phyloP scores from a whole-genome alignment of 148 eudicot genomes.

The Chenopodium album region DNA sequence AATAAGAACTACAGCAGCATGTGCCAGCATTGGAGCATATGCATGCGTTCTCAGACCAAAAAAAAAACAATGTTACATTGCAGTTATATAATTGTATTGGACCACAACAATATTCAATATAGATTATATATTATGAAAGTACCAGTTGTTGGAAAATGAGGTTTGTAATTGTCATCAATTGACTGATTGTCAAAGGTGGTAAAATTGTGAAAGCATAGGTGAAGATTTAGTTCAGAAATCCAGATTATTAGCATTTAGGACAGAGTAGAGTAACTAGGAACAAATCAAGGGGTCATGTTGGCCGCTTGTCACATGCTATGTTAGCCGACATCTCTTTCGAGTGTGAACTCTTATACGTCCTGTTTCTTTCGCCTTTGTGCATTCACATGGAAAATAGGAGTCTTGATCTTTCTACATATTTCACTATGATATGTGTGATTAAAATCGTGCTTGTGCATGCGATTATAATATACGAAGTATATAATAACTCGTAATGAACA shows the following conservation, averaged over 20 bases:
- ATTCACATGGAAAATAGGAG: slow-evolving; percentile 22
- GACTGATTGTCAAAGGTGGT: slow-evolving; percentile 7
- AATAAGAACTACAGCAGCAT: no score
- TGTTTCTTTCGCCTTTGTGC: slow-evolving; percentile 17
- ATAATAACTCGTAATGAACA: no score
- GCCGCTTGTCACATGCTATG: slow-evolving; percentile 17
- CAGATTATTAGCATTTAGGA: background rate
- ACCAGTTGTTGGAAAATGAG: background rate
- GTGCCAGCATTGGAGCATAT: background rate
- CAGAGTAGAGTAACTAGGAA: background rate
- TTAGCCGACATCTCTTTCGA: slow-evolving; percentile 20
- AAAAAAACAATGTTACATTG: background rate
- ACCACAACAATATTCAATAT: background rate
- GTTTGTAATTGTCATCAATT: background rate
- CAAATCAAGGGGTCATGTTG: slow-evolving; percentile 20
- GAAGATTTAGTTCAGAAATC: background rate
- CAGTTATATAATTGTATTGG: background rate
- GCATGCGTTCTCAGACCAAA: background rate
- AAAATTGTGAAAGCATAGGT: background rate
- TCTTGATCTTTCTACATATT: background rate
- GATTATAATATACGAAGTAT: no score
- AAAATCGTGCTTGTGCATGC: no score
- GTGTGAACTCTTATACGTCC: slow-evolving; percentile 10
- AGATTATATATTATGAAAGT: background rate
- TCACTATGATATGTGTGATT: background rate